These are phyloP conservation scores for Pestalotiopsis sp. DNA, from an alignment of 2,329 filamentous ascomycete genomes.

Conservation along the genomic window DNA sequence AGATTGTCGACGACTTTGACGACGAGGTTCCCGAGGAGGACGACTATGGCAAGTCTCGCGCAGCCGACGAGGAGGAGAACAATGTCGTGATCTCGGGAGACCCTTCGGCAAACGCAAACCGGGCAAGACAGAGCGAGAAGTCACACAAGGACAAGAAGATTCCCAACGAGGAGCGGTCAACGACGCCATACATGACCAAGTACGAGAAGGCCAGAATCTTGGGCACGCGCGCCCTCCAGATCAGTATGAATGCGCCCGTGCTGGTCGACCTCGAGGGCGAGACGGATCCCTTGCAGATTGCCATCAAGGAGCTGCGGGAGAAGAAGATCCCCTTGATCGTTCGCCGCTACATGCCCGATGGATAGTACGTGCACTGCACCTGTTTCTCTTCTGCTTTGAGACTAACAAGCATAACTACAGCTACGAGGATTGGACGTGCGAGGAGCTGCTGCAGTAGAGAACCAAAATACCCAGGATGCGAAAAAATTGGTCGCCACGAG, in stretches of 20 bases:
- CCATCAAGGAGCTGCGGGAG: conserved; percentile 94
- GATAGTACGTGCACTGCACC: conserved; percentile 68
- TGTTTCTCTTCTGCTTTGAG: not conserved
- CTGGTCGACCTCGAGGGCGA: conserved; percentile 96
- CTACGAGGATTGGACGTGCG: conserved; percentile 99
- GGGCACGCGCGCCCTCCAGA: conserved; percentile 91
- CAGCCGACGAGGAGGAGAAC: conserved; percentile 60
- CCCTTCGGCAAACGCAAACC: conserved; percentile 60
- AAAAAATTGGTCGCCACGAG: not conserved
- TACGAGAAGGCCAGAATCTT: conserved; percentile 94
- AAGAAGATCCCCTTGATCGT: conserved; percentile 99
- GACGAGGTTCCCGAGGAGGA: conserved; percentile 56
- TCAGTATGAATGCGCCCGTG: conserved; percentile 98
- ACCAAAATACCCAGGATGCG: not conserved
- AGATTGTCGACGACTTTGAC: conserved; percentile 58
- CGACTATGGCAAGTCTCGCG: conserved; percentile 53
- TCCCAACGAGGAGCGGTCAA: conserved; percentile 82
- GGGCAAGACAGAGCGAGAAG: conserved; percentile 55
- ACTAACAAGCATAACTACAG: conserved; percentile 43
- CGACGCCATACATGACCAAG: conserved; percentile 99
- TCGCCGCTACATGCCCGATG: conserved; percentile 92
- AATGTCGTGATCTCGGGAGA: conserved; percentile 65
- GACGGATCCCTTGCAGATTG: conserved; percentile 96
- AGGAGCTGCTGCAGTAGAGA: conserved; percentile 76
- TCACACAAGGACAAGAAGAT: conserved; percentile 83